Conservation (phyloP, 805 yeast species). For the Metschnikowia lunata region DNA sequence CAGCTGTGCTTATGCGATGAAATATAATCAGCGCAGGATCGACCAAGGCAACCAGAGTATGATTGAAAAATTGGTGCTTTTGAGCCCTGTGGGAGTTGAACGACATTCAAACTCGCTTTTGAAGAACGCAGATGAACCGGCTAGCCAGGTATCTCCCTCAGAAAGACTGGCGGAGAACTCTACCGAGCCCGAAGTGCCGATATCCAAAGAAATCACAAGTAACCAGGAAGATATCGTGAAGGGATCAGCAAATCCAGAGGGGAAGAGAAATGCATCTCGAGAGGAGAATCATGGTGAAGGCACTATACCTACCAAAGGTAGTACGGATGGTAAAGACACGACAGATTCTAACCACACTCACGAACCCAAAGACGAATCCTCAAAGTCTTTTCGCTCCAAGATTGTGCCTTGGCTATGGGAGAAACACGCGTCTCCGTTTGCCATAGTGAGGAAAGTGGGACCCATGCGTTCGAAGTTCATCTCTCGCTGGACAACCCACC, state of each 20-base stretch:
- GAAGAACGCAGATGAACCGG: constrained; percentile 14
- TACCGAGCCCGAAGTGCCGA: constrained; percentile 9
- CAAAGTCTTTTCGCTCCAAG: constrained; percentile 18
- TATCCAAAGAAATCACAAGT: constrained; percentile 18
- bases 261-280: neutral
- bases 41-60: constrained; percentile 18
- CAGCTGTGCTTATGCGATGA: constrained; percentile 39
- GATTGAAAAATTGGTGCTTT: constrained; percentile 35
- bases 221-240: constrained; percentile 27
- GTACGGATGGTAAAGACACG: neutral
- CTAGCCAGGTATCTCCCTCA: constrained; percentile 9
- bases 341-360: neutral
- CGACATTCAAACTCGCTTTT: constrained; percentile 29
- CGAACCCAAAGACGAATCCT: neutral
- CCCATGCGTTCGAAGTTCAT: constrained; percentile 51
- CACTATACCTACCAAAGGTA: neutral
- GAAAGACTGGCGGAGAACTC: constrained; percentile 16
- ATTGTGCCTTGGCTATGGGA: constrained; percentile 44
- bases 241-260: constrained; percentile 13
- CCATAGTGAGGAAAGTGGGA: constrained; percentile 46
- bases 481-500: constrained; percentile 49
- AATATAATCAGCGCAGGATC: constrained; percentile 30
- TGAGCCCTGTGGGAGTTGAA: constrained; percentile 44
- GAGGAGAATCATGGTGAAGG: neutral
- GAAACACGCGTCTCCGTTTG: constrained; percentile 50